phyloP scores from a whole-genome alignment of 495 filamentous ascomycete genomes.

The Aspergillus indologenus region DNA sequence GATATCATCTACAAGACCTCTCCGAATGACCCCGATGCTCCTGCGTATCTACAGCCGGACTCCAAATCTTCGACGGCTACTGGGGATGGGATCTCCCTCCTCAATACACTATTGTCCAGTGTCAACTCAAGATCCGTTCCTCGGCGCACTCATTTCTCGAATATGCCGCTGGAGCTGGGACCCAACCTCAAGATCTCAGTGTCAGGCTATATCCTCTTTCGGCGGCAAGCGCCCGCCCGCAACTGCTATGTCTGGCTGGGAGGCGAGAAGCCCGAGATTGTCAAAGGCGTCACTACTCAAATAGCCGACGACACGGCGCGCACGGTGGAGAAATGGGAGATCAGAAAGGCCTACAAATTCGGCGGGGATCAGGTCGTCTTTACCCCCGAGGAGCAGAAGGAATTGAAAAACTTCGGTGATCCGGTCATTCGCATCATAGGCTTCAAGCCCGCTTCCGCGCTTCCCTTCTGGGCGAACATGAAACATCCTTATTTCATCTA shows the following conservation, averaged over 20 bases:
- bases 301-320: conserved; percentile 72
- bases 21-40: conserved; percentile 65
- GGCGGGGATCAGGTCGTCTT: conserved; percentile 88
- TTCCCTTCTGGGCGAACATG: conserved; percentile 82
- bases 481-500: conserved; percentile 90
- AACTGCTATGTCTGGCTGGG: conserved; percentile 83
- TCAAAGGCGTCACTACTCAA: conserved; percentile 64
- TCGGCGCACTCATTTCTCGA: conserved; percentile 83
- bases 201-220: conserved; percentile 87
- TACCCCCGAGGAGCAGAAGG: conserved; percentile 72
- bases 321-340: conserved; percentile 73
- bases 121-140: conserved; percentile 88
- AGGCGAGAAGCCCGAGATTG: conserved; percentile 80
- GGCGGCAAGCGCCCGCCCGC: conserved; percentile 72
- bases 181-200: conserved; percentile 83
- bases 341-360: conserved; percentile 93
- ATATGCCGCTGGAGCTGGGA: conserved; percentile 79
- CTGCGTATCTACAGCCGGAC: conserved; percentile 48
- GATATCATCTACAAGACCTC: conserved; percentile 73
- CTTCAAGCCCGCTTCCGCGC: conserved; percentile 75
- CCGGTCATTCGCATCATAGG: conserved; percentile 87
- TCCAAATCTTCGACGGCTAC: conserved; percentile 48
- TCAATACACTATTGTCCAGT: conserved; percentile 79
- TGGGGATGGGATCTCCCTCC: conserved; percentile 73
- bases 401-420: conserved; percentile 73